phyloP scores from a whole-genome alignment of 2,329 filamentous ascomycete genomes.

The Ustulina deusta region DNA sequence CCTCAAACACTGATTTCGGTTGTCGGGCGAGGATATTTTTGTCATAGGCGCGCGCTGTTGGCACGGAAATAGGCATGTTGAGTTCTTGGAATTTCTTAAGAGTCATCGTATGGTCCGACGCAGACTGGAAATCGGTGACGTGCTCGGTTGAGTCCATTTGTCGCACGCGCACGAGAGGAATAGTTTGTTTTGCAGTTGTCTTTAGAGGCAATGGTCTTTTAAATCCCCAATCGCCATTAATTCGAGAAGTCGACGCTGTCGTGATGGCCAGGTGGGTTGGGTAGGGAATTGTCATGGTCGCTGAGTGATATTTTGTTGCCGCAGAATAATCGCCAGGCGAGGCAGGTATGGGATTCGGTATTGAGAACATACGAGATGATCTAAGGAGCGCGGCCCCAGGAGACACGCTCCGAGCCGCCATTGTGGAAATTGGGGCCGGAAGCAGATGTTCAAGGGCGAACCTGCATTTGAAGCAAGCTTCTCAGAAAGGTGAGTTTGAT shows the following conservation, averaged over 20 bases:
- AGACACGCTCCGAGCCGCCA: constrained; percentile 58
- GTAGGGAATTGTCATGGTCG: constrained; percentile 78
- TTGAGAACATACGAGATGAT: constrained; percentile 88
- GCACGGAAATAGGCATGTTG: constrained; percentile 75
- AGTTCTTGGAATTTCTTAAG: constrained; percentile 89
- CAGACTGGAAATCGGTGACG: constrained; percentile 88
- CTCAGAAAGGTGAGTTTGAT: constrained; percentile 9
- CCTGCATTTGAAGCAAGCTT: constrained; percentile 17
- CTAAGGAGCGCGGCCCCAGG: constrained; percentile 79
- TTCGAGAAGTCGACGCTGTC: constrained; percentile 77
- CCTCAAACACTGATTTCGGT: constrained; percentile 69
- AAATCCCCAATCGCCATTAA: constrained; percentile 89
- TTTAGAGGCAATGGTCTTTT: constrained; percentile 85
- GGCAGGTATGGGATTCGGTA: constrained; percentile 79
- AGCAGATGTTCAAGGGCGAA: constrained; percentile 24
- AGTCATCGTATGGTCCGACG: constrained; percentile 83
- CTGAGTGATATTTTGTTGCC: constrained; percentile 65
- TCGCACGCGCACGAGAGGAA: constrained; percentile 81
- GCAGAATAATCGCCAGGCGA: constrained; percentile 65
- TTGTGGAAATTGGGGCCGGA: constrained; percentile 40
- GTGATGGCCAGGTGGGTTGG: constrained; percentile 88
- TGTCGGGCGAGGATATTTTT: constrained; percentile 33
- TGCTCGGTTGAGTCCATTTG: constrained; percentile 87
- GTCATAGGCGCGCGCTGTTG: constrained; percentile 42
- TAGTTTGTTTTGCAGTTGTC: constrained; percentile 76